Evolutionary conservation across 805 yeast genomes (phyloP), one percentile per base, ranked within the genome.

Genomic region (Ogataea allantospora): DNA sequence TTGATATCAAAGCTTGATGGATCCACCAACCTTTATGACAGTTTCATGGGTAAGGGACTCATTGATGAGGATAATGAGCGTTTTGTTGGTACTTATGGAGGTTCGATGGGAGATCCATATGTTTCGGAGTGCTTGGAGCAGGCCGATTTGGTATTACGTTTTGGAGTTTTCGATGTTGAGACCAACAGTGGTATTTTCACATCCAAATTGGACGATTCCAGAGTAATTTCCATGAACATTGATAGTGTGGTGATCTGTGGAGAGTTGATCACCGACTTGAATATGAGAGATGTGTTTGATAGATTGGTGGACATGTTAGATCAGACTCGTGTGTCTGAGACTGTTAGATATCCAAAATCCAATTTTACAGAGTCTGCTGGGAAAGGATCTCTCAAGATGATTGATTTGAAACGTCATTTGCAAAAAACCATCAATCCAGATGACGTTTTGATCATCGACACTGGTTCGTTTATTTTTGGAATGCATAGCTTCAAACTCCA

Each of bases 151-250:
- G 71, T 88, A n/a, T 51, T 88, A 30, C 72, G 73, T 49, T 59
- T 87, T 45, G 97, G 97, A 5, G 73, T 78, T 22, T 70, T 77
- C 39, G 67, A 70, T 34, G 73, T 78, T 39, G 91, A 83, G 55
- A 67, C 78, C 40, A 83, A 82, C 55, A 66, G 75, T 23, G 91
- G 89, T 5, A 71, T 70, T 27, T 80, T 75, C 59, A 59, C 80
- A 1, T 65, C 68, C 16, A 44, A 60, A 1, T 47, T 68, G 22
- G 42, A 51, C 6, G 48, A 53, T 5, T 32, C 33, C 2, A 43
- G 46, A 0, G 47, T 55, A n/a, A 55, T 72, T 14, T 62, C 62
- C 14, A 53, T 73, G 30, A 65, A 67, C 43, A 70, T 71, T 2
- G 75, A 71, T 42, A 68, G 62, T 42, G 49, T 71, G 12, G 31